These are phyloP conservation scores for Achaetomium macrosporum DNA, from an alignment of 2,329 filamentous ascomycete genomes.

Conservation along the genomic window DNA sequence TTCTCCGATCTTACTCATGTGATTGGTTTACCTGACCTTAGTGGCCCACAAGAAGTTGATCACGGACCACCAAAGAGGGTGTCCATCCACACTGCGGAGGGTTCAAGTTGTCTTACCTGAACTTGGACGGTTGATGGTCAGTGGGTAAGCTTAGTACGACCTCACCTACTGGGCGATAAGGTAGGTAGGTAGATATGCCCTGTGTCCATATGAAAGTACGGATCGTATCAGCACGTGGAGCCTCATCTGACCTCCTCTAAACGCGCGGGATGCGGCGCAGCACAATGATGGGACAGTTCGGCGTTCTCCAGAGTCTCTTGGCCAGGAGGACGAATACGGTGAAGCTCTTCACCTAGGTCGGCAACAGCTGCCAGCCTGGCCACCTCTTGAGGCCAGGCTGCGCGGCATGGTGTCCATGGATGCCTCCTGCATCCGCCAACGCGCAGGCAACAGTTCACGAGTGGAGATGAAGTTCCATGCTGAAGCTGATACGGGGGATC, in stretches of 20 bases:
- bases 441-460: not conserved
- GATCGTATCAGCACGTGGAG: conserved; percentile 13
- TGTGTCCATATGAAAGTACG: not conserved
- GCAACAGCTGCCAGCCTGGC: no score
- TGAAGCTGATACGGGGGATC: not conserved
- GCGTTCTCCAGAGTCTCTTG: no score
- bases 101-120: not conserved
- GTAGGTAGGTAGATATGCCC: not conserved
- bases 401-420: no score
- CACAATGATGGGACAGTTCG: not conserved
- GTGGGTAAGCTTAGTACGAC: no score
- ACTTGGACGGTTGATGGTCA: no score
- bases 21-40: conserved; percentile 11
- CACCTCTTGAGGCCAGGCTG: no score
- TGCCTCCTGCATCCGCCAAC: no score
- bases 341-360: no score
- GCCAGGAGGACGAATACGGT: no score
- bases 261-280: conserved; percentile 9
- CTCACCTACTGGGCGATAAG: no score
- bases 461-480: not conserved
- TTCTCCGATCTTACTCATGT: conserved; percentile 7
- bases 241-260: conserved; percentile 6
- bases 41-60: conserved; percentile 8
- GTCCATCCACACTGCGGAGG: not conserved
- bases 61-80: conserved; percentile 17